Base-by-base conservation (phyloP, 2,329 filamentous ascomycete species). In the Fusarium nisikadoi region DNA sequence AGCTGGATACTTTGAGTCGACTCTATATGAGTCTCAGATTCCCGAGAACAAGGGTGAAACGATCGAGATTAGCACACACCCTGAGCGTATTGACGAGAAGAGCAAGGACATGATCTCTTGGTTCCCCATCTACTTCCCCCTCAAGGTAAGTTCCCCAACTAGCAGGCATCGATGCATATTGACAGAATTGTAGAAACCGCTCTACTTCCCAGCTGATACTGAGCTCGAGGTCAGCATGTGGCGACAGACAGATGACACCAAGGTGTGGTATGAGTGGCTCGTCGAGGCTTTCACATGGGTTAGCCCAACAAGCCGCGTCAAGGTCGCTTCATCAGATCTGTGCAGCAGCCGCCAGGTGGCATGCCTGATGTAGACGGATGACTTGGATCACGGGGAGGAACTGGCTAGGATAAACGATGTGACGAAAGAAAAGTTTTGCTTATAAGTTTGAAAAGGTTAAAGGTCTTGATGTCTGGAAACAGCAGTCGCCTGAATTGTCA, bases 211-310 rank as follows among this genome's bases (percentile, higher is more conserved):
- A 0, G 92, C 94, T 63, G 90, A 94, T 72, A 91, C 92, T 1
- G 94, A 97, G 80, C 86, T 98, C 8, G 93, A 97, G 74, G 90
- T 98, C 41, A 96, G 91, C 79, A 98, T 99, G 91, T 98, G 94
- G 93, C 89, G 96, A 55, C 93, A 97, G 82, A 98, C 96, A 2
- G 95, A 99, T 79, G 94, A 98, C 79, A 90, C 92, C 41, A 97
- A 93, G 81, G 96, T 99, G 12, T 99, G 96, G 97, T 99, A 99
- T 81, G 96, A 99, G 81, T 99, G 96, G 96, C 86, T 96, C 68
- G 91, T 98, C 5, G 96, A 98, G 81, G 93, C 93, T 16, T 98
- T 91, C 81, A 88, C 86, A 25, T 91, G 88, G 84, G 82, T 89
- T 54, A 87, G 87, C 2, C 86, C 86, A n/a, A 85, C 86, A 42